Evolutionary conservation across 1,284 basidiomycete species (phyloP).

Genomic region (Sporisorium scitamineum): DNA sequence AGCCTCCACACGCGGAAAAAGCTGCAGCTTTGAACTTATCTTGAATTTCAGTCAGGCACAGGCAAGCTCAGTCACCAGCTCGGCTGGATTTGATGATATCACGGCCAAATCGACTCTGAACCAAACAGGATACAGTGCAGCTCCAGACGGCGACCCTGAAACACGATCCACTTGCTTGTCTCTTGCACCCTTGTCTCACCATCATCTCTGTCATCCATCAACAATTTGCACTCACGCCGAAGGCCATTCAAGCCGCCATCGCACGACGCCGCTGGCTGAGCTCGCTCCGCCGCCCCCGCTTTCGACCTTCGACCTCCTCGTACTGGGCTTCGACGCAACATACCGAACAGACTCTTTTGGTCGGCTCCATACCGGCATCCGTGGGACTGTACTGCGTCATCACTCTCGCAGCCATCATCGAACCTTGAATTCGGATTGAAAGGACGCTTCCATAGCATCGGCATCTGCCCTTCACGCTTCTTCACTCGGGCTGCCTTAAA

Average conservation of each 20-base stretch:
- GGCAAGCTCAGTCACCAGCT: slow-evolving; percentile 5
- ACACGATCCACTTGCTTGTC: not conserved
- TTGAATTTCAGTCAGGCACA: not conserved
- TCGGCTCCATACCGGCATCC: not conserved
- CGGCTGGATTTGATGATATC: slow-evolving; percentile 8
- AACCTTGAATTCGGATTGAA: not conserved
- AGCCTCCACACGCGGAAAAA: slow-evolving; percentile 19
- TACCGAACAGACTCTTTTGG: not conserved
- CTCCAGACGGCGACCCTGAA: not conserved
- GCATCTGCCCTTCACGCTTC: not conserved
- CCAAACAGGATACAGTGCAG: not conserved
- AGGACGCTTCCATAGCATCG: not conserved
- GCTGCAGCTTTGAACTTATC: not conserved
- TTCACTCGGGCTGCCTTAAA: not conserved
- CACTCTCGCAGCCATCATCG: not conserved
- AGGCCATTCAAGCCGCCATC: not conserved
- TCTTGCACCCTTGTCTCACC: slow-evolving; percentile 7
- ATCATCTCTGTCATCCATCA: not conserved
- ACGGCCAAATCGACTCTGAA: not conserved
- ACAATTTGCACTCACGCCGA: not conserved
- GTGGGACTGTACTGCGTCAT: not conserved
- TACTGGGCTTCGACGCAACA: not conserved
- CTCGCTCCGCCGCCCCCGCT: too few relatives aligned
- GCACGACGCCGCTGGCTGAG: not conserved
- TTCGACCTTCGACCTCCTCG: not conserved